These are phyloP conservation scores for Suhomyces emberorum DNA, from an alignment of 805 yeast species.

Conservation along the genomic window DNA sequence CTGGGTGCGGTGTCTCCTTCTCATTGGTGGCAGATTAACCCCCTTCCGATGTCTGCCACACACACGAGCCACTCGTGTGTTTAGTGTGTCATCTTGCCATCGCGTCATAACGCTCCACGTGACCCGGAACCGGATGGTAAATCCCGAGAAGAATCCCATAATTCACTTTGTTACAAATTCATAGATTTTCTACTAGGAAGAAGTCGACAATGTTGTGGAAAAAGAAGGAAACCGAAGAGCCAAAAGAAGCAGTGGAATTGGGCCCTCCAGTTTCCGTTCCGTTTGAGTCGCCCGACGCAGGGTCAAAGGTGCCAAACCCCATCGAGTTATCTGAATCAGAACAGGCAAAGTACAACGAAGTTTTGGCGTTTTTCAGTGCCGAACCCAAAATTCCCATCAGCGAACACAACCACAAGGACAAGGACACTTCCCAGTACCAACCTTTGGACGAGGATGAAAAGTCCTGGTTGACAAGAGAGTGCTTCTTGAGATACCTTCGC, in stretches of 20 bases:
- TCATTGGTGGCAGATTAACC: too few species aligned
- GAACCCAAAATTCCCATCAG: conserved; percentile 46
- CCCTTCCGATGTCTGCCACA: too few species aligned
- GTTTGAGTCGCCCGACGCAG: conserved; percentile 51
- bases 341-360: conserved; percentile 55
- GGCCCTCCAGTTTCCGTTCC: conserved; percentile 38
- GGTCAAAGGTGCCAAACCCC: conserved; percentile 48
- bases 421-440: conserved; percentile 29
- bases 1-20: too few species aligned
- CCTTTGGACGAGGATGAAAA: conserved; percentile 26
- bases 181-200: background rate
- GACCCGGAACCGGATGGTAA: too few species aligned
- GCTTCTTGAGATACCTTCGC: conserved; percentile 48
- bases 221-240: conserved; percentile 4
- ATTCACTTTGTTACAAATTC: too few species aligned
- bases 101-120: too few species aligned
- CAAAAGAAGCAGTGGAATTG: conserved; percentile 3
- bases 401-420: conserved; percentile 46
- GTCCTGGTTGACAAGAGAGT: conserved; percentile 51
- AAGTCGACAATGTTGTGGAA: conserved; percentile 1
- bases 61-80: too few species aligned
- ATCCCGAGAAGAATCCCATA: background rate
- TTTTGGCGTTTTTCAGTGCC: conserved; percentile 56
- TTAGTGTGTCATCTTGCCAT: too few species aligned
- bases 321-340: conserved; percentile 53